Evolutionary conservation across 164 flowering plant genomes (phyloP), one percentile per base, ranked within the genome.

Genomic region (Magnolia sinica): DNA sequence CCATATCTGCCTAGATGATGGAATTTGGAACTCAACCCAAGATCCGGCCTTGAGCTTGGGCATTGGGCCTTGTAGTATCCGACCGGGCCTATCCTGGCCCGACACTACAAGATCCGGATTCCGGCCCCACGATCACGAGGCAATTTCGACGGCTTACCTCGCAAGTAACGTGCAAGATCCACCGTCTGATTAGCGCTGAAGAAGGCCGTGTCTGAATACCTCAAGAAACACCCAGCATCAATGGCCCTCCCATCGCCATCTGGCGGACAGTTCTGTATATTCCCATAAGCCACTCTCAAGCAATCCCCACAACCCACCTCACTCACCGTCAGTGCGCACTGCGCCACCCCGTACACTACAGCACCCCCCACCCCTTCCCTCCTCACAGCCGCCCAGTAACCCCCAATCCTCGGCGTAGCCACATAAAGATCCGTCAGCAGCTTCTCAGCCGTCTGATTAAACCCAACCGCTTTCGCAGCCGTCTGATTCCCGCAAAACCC

Each of bases 201-300:
- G 80, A 89, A 89, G 0, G 87, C 70, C 0, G 79, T 70, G 8
- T 68, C 79, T 0, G 95, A 91, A 70, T 88, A 91, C 76, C 95
- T 81, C 45, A 91, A 1, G 55, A 89, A 91, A 63, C 95, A 91
- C 2, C 88, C 92, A 1, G 87, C 87, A 81, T 88, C 87, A 49
- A 86, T 31, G 16, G 91, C 88, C 74, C 89, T 76, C 9, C 87
- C 91, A 18, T 79, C 77, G 1, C 82, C 22, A 64, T 76, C 74
- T 10, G 90, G 90, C 29, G 77, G 76, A 73, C 92, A 91, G n/a
- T 31, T 45, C 31, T 76, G 27, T 18, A 87, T 79, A 68, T 85
- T 89, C 3, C 1, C 37, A 7, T 74, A 72, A 2, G 88, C 95
- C 19, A 78, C 83, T 0, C 24, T 75, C 82, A 91, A 82, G 84